Base-by-base conservation (phyloP, 345 rosid genomes). In the Gossypium ekmanianum region DNA sequence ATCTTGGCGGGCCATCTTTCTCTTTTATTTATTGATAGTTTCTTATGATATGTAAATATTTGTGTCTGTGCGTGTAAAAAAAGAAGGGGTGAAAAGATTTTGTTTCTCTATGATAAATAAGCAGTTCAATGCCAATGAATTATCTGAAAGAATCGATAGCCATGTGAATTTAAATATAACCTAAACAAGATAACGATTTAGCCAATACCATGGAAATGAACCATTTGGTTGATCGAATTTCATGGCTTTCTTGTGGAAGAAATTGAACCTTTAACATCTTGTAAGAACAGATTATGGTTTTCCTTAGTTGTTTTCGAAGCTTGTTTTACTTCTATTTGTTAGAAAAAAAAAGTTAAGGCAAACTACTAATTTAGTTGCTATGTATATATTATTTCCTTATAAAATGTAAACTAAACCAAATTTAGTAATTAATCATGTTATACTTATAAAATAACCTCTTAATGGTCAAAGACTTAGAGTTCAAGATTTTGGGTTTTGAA, bases 1-100 rank as follows among this genome's bases (percentile, higher is more conserved):
- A 61, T 4, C 1, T 34, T 78, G 83, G 9, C 80, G 80, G 2
- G 81, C 85, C 83, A 82, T 82, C 66, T 56, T 73, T 71, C 43
- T 14, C 16, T 22, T 68, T 22, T 20, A 16, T 18, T 17, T 39
- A 16, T 39, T 18, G 22, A 13, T 9, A 14, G 3, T 24, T 26
- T 41, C 9, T 62, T 17, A 7, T 17, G 20, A 20, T 52, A 56
- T 56, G 22, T 10, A 2, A 8, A 22, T 20, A 24, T n/a, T n/a
- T 22, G 22, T 6, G 39, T 34, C 5, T 3, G 7, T 5, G 7
- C 6, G 7, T 5, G 41, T 34, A 5, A 14, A 16, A 34, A 3
- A 63, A 2, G 9, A n/a, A 39, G 24, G 26, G 65, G 18, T 18
- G 26, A 26, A 77, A 44, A 72, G 12, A 17, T 9, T 51, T 77